Percentiles rank a stretch among this genome's conserved stretches.
These are phyloP conservation scores for Pseudogymnoascus verrucosus DNA, from an alignment of 2,329 filamentous ascomycete genomes.

Conservation along the genomic window DNA sequence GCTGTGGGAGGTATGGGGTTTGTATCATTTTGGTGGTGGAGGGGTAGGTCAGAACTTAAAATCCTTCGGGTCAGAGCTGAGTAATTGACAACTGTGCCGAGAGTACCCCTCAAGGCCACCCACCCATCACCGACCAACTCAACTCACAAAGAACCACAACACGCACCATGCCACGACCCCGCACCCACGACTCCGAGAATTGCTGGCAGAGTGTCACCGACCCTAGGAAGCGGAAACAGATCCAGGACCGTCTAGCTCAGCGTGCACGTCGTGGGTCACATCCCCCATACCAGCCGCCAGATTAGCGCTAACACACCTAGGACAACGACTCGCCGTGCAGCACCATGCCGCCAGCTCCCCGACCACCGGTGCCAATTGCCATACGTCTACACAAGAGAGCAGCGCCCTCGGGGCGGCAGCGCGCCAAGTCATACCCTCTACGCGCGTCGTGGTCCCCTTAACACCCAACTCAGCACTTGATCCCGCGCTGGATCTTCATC, in stretches of 20 bases:
- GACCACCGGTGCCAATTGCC: not conserved
- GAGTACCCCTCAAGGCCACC: not conserved
- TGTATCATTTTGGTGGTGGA: not conserved
- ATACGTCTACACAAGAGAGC: not conserved
- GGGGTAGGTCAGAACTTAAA: not conserved
- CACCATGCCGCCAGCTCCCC: not conserved
- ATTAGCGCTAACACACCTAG: not conserved
- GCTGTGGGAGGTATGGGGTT: not conserved
- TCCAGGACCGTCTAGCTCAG: slow-evolving; percentile 19
- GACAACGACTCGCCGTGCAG: not conserved
- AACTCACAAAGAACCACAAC: not conserved
- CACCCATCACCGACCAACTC: not conserved
- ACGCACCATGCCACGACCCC: not conserved
- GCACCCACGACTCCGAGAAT: slow-evolving; percentile 10
- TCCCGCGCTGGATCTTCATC: not conserved
- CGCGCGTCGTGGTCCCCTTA: not conserved
- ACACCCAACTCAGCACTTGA: not conserved
- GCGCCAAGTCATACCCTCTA: not conserved
- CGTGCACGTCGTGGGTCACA: slow-evolving; percentile 17
- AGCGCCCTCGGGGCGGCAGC: not conserved
- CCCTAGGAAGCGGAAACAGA: slow-evolving; percentile 17
- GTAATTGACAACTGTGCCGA: not conserved
- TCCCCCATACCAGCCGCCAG: not conserved
- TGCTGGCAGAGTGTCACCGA: slow-evolving; percentile 16
- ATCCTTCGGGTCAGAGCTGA: not conserved